These are phyloP conservation scores for Ophiosphaerella herpotricha DNA, from an alignment of 2,329 filamentous ascomycete genomes.

Conservation along the genomic window DNA sequence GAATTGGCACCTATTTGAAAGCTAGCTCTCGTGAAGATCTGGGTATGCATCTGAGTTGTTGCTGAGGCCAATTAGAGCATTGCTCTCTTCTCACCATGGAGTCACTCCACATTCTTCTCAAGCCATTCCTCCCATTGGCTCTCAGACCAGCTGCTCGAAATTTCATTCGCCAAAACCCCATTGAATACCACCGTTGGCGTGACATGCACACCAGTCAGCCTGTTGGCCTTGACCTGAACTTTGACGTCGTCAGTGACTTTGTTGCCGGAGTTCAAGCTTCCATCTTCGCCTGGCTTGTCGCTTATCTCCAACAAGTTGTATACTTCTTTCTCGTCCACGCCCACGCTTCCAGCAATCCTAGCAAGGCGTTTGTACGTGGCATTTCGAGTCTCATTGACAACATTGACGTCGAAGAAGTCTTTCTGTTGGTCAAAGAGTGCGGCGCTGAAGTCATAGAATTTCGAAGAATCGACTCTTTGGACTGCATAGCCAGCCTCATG, in stretches of 20 bases:
- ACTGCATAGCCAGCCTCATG: conserved; percentile 88
- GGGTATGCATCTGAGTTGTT: too few species aligned
- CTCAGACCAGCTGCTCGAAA: conserved; percentile 76
- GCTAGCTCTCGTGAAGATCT: too few species aligned
- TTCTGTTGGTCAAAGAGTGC: conserved; percentile 71
- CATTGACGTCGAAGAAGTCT: conserved; percentile 81
- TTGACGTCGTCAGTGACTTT: conserved; percentile 84
- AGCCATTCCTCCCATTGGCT: conserved; percentile 89
- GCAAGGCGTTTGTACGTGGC: conserved; percentile 80
- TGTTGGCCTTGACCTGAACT: conserved; percentile 76
- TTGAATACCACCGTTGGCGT: conserved; percentile 90
- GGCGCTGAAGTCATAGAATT: conserved; percentile 80
- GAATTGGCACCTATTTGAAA: too few species aligned
- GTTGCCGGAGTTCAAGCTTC: conserved; percentile 77
- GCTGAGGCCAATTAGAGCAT: neutral
- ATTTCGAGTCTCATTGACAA: conserved; percentile 85
- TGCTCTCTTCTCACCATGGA: conserved; percentile 5
- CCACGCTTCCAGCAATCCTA: conserved; percentile 70
- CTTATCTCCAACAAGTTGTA: conserved; percentile 70
- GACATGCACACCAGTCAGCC: conserved; percentile 83
- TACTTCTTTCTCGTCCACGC: conserved; percentile 71
- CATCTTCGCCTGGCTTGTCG: conserved; percentile 69
- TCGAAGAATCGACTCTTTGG: conserved; percentile 67
- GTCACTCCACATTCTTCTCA: conserved; percentile 64
- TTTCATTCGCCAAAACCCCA: conserved; percentile 77